These are phyloP conservation scores for Pseudozyma tsukubaensis DNA, from an alignment of 1,284 basidiomycete species.

Conservation along the genomic window DNA sequence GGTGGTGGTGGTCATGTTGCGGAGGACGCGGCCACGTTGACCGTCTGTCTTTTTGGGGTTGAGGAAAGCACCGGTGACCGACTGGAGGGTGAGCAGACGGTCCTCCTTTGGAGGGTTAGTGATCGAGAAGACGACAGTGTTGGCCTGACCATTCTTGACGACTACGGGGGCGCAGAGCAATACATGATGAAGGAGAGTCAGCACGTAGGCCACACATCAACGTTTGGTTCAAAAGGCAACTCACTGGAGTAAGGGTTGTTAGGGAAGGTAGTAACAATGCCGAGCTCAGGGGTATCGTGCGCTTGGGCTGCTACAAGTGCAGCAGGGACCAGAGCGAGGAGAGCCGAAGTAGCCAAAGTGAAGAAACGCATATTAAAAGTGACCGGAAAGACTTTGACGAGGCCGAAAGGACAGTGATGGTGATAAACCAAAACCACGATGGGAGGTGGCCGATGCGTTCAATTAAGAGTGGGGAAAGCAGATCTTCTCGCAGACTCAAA, in stretches of 20 bases:
- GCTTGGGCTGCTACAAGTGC: slow-evolving; percentile 49
- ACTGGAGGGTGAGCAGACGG: slow-evolving; percentile 58
- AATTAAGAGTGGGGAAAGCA: slow-evolving; percentile 2
- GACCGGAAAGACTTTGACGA: background rate
- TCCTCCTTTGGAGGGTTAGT: slow-evolving; percentile 57
- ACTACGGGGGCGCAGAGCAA: slow-evolving; percentile 22
- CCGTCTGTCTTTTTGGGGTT: slow-evolving; percentile 63
- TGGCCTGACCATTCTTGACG: slow-evolving; percentile 66
- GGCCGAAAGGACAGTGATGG: background rate
- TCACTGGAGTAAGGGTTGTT: slow-evolving; percentile 62
- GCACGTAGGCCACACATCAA: background rate
- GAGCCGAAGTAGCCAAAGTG: slow-evolving; percentile 33
- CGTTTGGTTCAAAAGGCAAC: slow-evolving; percentile 8
- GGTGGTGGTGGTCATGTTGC: slow-evolving; percentile 66
- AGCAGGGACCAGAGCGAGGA: slow-evolving; percentile 34
- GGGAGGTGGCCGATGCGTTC: background rate
- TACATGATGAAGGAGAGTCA: slow-evolving; percentile 2
- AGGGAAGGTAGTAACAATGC: slow-evolving; percentile 64
- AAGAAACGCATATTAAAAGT: slow-evolving; percentile 38
- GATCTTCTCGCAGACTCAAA: too few species aligned
- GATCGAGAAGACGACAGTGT: slow-evolving; percentile 65
- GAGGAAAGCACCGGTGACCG: slow-evolving; percentile 65
- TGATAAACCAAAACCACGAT: background rate
- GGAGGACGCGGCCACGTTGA: slow-evolving; percentile 59
- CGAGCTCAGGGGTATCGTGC: slow-evolving; percentile 62